These are phyloP conservation scores for Poterioochromonas sp. DNA, from an alignment of 352 stramenopile genomes.

Conservation along the genomic window DNA sequence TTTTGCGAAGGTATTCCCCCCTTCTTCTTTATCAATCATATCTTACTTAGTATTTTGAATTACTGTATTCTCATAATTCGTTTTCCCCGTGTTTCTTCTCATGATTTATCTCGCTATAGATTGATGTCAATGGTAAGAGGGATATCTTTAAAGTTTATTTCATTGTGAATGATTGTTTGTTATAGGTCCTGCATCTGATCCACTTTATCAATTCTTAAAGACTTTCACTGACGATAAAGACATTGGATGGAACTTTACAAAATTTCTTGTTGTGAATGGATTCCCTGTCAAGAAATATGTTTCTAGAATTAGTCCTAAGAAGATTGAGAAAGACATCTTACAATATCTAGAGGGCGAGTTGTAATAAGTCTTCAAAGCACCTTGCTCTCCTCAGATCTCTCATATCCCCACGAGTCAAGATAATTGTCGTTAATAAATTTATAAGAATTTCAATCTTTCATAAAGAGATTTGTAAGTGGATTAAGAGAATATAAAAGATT, in stretches of 20 bases:
- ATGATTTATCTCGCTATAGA: background rate
- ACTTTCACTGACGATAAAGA: constrained; percentile 3
- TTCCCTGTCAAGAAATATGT: constrained; percentile 1
- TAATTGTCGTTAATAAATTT: too few relatives aligned
- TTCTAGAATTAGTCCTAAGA: background rate
- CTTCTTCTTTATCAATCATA: background rate
- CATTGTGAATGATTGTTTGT: background rate
- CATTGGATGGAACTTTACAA: constrained; percentile 9
- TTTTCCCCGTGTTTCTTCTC: background rate
- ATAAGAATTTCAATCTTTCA: too few relatives aligned
- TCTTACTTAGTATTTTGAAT: background rate
- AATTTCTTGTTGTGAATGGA: constrained; percentile 8
- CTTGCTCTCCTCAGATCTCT: too few relatives aligned
- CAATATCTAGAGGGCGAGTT: background rate
- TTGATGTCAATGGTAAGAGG: background rate
- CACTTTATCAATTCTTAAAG: constrained; percentile 4
- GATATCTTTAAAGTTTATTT: background rate
- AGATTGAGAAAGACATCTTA: background rate
- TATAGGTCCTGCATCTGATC: background rate
- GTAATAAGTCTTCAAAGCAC: background rate
- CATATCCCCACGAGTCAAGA: too few relatives aligned
- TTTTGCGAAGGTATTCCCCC: background rate
- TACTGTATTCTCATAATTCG: background rate
- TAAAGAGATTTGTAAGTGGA: too few relatives aligned
- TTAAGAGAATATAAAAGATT: too few relatives aligned